Evolutionary conservation across 352 stramenopile genomes (phyloP), one percentile per base, ranked within the genome.

Genomic region (Phytophthora hybrid): DNA sequence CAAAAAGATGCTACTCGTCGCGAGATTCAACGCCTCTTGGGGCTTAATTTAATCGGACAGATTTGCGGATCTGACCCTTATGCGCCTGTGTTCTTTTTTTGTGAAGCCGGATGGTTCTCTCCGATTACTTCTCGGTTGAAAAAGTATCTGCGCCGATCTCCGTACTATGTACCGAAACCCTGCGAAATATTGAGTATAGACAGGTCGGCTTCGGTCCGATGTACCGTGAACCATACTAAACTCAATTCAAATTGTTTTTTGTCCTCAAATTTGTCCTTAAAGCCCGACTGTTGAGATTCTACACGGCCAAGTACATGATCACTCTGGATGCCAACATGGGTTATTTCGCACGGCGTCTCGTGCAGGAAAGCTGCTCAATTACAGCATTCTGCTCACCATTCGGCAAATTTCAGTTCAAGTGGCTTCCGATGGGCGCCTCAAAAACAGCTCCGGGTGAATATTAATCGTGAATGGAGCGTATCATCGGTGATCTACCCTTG

Each of bases 371-470:
- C 5, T 13, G 34, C 34, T 13, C 34, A 41, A 13, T 13, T 37
- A 66, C 59, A 2, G 44, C 59, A 8, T 65, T 65, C 29, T 57
- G 59, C 26, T n/a, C 31, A 18, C 1, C 3, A 14, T 65, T 63
- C 34, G 41, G 44, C 19, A 65, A 65, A 11, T 65, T 47, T 19
- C 59, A 57, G 8, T 58, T 51, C 13, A 57, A 58, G 5, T n/a
- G 59, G 31, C 10, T 66, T 8, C 59, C 59, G 13, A 66, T 66
- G 59, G 59, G 59, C 11, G 34, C 58, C 5, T 58, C 46, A 26
- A 26, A 26, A 14, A 58, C 59, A 6, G 44, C 46, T 32, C 46
- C 59, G 4, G 59, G 58, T 19, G 59, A 66, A 23, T 58, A 66
- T 26, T 46, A 66, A n/a, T 44, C 46, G 31, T 51, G 26, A 14